phyloP scores from a whole-genome alignment of 2,329 filamentous ascomycete genomes.

The Penicillium brevicompactum region DNA sequence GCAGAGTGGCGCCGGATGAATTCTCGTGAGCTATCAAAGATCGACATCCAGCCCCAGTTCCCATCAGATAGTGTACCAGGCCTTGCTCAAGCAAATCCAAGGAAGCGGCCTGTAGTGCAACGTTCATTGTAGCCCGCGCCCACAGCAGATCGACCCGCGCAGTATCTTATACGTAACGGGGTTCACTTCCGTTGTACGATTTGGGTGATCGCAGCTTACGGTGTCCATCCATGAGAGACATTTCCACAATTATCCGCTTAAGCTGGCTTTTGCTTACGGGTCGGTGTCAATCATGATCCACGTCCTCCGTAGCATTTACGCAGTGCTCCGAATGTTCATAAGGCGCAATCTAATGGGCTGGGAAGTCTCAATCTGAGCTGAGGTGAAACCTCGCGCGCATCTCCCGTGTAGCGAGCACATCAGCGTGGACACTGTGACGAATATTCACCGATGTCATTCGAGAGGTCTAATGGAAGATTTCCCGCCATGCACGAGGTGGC shows the following conservation, averaged over 20 bases:
- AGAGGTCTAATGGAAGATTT: not conserved
- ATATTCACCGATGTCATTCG: not conserved
- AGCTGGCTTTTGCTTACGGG: not conserved
- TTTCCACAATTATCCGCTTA: not conserved
- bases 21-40: conserved; percentile 12
- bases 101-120: conserved; percentile 14
- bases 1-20: not conserved
- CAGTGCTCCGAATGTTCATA: not conserved
- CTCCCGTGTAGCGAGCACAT: not conserved
- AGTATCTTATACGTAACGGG: conserved; percentile 14
- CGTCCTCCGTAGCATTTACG: no score
- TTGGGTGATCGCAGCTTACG: not conserved
- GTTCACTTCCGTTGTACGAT: not conserved
- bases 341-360: not conserved
- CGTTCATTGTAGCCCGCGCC: not conserved
- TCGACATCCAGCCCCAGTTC: conserved; percentile 14
- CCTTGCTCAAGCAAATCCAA: conserved; percentile 12
- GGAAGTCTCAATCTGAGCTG: not conserved
- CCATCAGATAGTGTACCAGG: conserved; percentile 16
- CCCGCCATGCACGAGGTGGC: not conserved
- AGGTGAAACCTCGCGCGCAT: not conserved
- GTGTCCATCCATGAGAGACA: not conserved
- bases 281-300: not conserved
- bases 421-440: not conserved
- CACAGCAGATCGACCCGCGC: conserved; percentile 3